Percentiles rank a stretch among this genome's conserved stretches.
These are phyloP conservation scores for Entonaema liquescens DNA, from an alignment of 495 filamentous ascomycete species.

Conservation along the genomic window DNA sequence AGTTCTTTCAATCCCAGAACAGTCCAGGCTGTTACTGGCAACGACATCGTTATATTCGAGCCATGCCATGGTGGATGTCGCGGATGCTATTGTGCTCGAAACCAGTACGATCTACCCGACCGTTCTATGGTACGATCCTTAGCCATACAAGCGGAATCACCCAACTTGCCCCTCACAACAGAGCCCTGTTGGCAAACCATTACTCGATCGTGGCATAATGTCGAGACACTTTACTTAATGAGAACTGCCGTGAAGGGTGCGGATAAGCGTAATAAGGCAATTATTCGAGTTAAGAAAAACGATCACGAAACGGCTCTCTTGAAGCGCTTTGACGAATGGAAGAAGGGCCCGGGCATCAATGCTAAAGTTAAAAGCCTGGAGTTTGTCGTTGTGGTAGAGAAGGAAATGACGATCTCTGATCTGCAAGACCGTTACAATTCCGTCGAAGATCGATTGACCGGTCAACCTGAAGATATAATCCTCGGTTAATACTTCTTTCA, in stretches of 20 bases:
- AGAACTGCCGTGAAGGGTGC: conserved; percentile 37
- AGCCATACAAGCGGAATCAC: conserved; percentile 40
- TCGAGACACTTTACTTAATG: conserved; percentile 45
- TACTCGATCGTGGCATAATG: conserved; percentile 41
- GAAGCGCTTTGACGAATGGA: conserved; percentile 39
- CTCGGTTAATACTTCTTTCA: conserved; percentile 17
- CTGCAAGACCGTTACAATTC: conserved; percentile 27
- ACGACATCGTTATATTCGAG: conserved; percentile 45
- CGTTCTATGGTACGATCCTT: conserved; percentile 37
- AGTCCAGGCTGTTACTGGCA: conserved; percentile 31
- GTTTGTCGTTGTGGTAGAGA: conserved; percentile 38
- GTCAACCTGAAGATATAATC: conserved; percentile 41
- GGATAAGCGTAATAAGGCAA: conserved; percentile 38
- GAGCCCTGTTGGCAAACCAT: conserved; percentile 43
- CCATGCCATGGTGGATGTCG: conserved; percentile 45
- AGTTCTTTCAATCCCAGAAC: not conserved
- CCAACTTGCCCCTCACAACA: conserved; percentile 1
- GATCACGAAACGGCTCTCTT: conserved; percentile 22
- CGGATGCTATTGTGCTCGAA: conserved; percentile 41
- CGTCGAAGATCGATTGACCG: conserved; percentile 37
- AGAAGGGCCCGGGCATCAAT: conserved; percentile 22
- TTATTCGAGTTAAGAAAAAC: conserved; percentile 41
- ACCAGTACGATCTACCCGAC: conserved; percentile 41
- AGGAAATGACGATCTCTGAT: conserved; percentile 16
- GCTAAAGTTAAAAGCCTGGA: conserved; percentile 29